phyloP scores from a whole-genome alignment of 116 monocot genomes.

The Trichopus zeylanicus region DNA sequence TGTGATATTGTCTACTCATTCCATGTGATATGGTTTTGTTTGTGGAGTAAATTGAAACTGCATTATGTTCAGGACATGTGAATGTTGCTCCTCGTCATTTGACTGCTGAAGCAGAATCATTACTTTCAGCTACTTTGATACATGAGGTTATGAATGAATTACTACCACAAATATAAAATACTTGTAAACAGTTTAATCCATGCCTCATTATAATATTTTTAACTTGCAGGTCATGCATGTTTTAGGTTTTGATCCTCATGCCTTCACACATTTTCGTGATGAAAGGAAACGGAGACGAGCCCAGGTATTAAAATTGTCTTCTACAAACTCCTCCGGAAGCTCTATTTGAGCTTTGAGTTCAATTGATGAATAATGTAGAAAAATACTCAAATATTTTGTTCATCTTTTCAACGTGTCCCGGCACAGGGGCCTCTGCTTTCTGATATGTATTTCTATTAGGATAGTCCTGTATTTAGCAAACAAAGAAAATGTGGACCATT shows the following conservation, averaged over 20 bases:
- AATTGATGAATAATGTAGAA: too few relatives aligned
- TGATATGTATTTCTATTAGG: too few relatives aligned
- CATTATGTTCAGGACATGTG: constrained; percentile 65
- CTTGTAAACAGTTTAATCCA: background rate
- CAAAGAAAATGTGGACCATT: too few relatives aligned
- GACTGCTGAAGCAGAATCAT: constrained; percentile 83
- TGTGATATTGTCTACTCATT: background rate
- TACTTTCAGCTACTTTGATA: constrained; percentile 96
- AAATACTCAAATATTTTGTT: too few relatives aligned
- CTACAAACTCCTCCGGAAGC: too few relatives aligned
- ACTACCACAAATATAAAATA: background rate
- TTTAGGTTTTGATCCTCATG: constrained; percentile 99
- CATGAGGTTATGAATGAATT: constrained; percentile 55
- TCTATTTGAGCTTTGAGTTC: too few relatives aligned
- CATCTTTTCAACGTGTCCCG: too few relatives aligned
- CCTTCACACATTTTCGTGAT: constrained; percentile 96
- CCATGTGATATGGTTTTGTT: background rate
- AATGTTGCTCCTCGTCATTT: constrained; percentile 99
- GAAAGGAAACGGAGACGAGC: constrained; percentile 88
- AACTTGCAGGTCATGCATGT: constrained; percentile 93
- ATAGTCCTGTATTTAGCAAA: too few relatives aligned
- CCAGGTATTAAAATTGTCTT: constrained; percentile 34
- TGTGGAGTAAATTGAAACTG: background rate
- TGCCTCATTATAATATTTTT: background rate
- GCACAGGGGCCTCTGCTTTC: too few relatives aligned